Conservation (phyloP, 2,329 filamentous ascomycete species). For the Rhinocladiella mackenziei region DNA sequence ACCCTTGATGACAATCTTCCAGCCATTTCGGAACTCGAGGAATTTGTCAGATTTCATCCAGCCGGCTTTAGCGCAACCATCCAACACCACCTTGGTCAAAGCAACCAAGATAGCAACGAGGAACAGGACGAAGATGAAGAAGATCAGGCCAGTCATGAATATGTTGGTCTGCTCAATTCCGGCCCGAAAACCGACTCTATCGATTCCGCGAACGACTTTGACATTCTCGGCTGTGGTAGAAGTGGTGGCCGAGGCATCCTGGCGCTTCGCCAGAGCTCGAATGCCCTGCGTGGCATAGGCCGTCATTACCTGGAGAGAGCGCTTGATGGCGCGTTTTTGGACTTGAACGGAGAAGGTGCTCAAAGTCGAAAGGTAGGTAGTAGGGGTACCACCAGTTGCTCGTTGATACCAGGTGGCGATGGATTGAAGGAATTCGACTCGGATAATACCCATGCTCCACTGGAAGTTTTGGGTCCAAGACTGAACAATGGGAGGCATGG, state of each 20-base stretch:
- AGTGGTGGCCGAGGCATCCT: slow-evolving; percentile 36
- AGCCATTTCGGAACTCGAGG: slow-evolving; percentile 88
- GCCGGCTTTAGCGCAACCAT: slow-evolving; percentile 67
- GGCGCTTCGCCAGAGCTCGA: slow-evolving; percentile 51
- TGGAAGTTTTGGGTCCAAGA: slow-evolving; percentile 97
- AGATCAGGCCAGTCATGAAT: slow-evolving; percentile 84
- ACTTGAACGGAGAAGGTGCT: slow-evolving; percentile 77
- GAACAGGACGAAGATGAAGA: slow-evolving; percentile 80
- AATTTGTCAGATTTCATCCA: slow-evolving; percentile 84
- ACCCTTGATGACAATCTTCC: slow-evolving; percentile 87
- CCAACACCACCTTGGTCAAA: slow-evolving; percentile 75
- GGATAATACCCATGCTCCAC: slow-evolving; percentile 96
- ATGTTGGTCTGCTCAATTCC: slow-evolving; percentile 86
- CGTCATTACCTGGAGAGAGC: slow-evolving; percentile 44
- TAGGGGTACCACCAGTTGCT: slow-evolving; percentile 80
- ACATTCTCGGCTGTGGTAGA: slow-evolving; percentile 52
- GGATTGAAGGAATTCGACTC: slow-evolving; percentile 76
- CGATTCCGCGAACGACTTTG: slow-evolving; percentile 69
- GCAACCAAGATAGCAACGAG: slow-evolving; percentile 68
- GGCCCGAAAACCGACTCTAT: slow-evolving; percentile 81
- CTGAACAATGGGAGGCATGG: slow-evolving; percentile 79
- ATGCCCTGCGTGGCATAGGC: slow-evolving; percentile 14
- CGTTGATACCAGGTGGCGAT: slow-evolving; percentile 96
- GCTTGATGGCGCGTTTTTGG: slow-evolving; percentile 51
- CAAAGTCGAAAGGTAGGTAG: slow-evolving; percentile 71